Evolutionary conservation across 345 rosid genomes (phyloP).

Genomic region (Citrus glauca): DNA sequence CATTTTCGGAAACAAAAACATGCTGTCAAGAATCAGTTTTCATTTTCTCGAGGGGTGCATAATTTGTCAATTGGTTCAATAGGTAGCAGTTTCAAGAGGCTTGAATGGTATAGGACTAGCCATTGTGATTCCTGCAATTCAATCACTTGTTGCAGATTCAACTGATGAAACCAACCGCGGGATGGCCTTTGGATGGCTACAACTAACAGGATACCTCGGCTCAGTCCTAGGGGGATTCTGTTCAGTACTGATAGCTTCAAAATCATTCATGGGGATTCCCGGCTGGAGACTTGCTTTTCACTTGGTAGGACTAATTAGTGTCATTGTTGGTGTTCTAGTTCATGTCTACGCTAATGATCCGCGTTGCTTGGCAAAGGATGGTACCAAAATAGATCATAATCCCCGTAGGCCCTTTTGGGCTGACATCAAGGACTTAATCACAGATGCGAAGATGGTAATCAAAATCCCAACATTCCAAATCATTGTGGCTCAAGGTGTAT

Average conservation of each 20-base stretch:
- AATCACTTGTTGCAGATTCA: slow-evolving; percentile 73
- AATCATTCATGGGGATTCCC: slow-evolving; percentile 58
- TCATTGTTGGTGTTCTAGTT: slow-evolving; percentile 54
- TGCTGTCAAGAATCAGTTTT: not conserved
- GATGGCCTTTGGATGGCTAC: slow-evolving; percentile 76
- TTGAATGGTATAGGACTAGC: slow-evolving; percentile 69
- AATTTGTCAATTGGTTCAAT: not conserved
- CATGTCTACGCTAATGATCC: slow-evolving; percentile 63
- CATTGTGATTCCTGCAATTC: slow-evolving; percentile 55
- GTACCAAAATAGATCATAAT: too few relatives aligned
- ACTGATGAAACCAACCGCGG: slow-evolving; percentile 76
- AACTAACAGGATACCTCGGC: slow-evolving; percentile 53
- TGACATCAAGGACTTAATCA: slow-evolving; percentile 36
- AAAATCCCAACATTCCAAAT: slow-evolving; percentile 62
- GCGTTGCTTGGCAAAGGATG: slow-evolving; percentile 16
- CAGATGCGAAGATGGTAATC: slow-evolving; percentile 47
- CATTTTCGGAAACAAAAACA: not conserved
- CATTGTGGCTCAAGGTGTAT: slow-evolving; percentile 64
- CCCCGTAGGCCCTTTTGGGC: slow-evolving; percentile 26
- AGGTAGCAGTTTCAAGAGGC: slow-evolving; percentile 72
- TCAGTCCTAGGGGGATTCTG: slow-evolving; percentile 52
- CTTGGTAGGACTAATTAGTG: slow-evolving; percentile 50
- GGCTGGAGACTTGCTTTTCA: slow-evolving; percentile 82
- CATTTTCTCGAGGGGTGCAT: not conserved
- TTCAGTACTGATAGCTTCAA: slow-evolving; percentile 60